A percentile compares a stretch with the other conserved stretches of the same genome.
Conservation (phyloP, 2,329 filamentous ascomycete genomes). For the Exophiala oligosperma region DNA sequence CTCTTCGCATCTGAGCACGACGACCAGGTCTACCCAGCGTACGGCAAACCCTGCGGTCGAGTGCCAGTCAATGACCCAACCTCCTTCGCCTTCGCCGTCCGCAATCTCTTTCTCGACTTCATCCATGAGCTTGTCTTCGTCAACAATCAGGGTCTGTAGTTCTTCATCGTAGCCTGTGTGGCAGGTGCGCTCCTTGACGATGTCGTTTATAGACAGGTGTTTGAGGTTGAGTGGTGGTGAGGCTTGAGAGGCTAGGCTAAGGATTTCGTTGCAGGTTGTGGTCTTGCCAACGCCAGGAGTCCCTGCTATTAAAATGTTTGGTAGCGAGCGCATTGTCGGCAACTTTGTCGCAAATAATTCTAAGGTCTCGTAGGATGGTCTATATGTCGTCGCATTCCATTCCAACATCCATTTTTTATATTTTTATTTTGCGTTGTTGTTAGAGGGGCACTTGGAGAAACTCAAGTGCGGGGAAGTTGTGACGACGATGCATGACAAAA, state of each 20-base stretch:
- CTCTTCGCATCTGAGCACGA: conserved; percentile 78
- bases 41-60: conserved; percentile 93
- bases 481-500: too few relatives aligned
- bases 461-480: too few relatives aligned
- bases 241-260: conserved; percentile 22
- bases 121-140: conserved; percentile 95
- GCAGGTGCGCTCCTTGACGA: conserved; percentile 85
- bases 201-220: conserved; percentile 84
- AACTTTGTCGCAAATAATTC: not conserved
- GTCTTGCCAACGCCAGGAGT: conserved; percentile 97
- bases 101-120: conserved; percentile 79
- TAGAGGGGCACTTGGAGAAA: too few relatives aligned
- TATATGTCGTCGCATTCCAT: not conserved
- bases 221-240: conserved; percentile 70
- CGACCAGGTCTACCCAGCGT: conserved; percentile 91
- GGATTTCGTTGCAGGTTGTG: conserved; percentile 78
- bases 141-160: conserved; percentile 85
- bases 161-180: conserved; percentile 87
- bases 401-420: too few relatives aligned
- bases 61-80: conserved; percentile 95
- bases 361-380: not conserved
- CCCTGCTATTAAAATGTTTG: conserved; percentile 93
- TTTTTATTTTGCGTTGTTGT: too few relatives aligned
- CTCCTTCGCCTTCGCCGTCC: conserved; percentile 55
- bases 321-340: conserved; percentile 39